Evolutionary conservation across 202 grass and related monocot species (phyloP), one percentile per base, ranked within the genome.

Genomic region (Eragrostis tef): DNA sequence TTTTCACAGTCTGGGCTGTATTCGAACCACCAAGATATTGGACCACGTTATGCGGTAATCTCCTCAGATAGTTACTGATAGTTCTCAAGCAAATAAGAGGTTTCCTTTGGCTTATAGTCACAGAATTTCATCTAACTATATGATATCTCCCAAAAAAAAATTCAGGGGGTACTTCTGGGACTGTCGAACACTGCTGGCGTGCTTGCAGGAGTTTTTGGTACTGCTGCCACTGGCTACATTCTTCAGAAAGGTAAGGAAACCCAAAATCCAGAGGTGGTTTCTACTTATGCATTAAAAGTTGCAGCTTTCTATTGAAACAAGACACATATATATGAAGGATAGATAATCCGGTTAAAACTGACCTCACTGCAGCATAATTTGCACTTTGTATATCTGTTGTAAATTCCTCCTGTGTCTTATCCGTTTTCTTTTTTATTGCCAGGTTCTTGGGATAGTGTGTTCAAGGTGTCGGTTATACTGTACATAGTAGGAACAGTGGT

Each of bases 381-480:
- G 11, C 4, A 43, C 26, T 58, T 25, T 44, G 43, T 41, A 13
- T 41, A 19, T 50, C 29, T 39, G 21, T 72, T 62, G 46, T 82
- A 83, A 83, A 29, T 69, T 81, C 67, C 7, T 44, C 16, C 15
- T 5, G 17, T 26, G 17, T 14, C 13, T 25, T 54, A 25, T 76
- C 74, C 19, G 13, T 44, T 56, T 70, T 22, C 5, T 43, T 86
- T 64, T 84, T 53, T 7, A 73, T 6, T 41, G 29, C 12, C 85
- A 98, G 96, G 96, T 71, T 98, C 96, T 48, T 98, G 96, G 96
- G 96, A 98, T 83, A 79, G 83, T 79, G 96, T 98, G 59, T 98
- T 98, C 64, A 93, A 98, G 85, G 90, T 95, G 72, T 49, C 96
- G 54, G 92, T 98, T 43, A 81, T 53, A 71, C 65, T 98, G 26